Percentiles rank a stretch among this genome's conserved stretches.
phyloP scores from a whole-genome alignment of 192 early-diverging fungal genomes.

The Nowakowskiella sp. region DNA sequence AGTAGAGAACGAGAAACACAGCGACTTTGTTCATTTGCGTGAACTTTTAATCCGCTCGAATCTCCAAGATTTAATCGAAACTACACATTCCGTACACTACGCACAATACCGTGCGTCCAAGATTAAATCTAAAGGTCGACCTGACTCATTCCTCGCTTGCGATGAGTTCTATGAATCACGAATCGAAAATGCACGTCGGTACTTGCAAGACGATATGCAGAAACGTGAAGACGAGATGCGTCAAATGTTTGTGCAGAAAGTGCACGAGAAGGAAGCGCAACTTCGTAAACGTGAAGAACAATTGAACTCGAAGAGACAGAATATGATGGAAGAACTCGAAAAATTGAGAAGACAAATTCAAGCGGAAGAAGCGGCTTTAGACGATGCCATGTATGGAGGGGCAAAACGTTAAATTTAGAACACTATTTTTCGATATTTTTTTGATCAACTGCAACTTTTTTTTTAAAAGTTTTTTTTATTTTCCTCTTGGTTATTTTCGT shows the following conservation, averaged over 20 bases:
- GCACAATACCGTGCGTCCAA: conserved; percentile 92
- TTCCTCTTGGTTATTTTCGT: too few relatives aligned
- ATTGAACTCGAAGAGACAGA: conserved; percentile 32
- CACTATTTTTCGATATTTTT: too few relatives aligned
- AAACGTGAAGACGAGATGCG: conserved; percentile 66
- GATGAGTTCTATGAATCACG: conserved; percentile 71
- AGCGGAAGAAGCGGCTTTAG: conserved; percentile 18
- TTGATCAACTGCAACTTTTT: too few relatives aligned
- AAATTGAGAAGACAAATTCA: conserved; percentile 29
- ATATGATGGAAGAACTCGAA: conserved; percentile 49
- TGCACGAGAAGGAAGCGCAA: conserved; percentile 52
- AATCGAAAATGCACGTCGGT: conserved; percentile 56
- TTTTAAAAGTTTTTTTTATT: too few relatives aligned
- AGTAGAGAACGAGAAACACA: conserved; percentile 95
- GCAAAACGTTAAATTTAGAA: too few relatives aligned
- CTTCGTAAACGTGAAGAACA: conserved; percentile 47
- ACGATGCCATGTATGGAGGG: neutral
- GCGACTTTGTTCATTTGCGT: conserved; percentile 91
- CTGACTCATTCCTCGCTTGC: conserved; percentile 68
- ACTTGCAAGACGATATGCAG: conserved; percentile 61
- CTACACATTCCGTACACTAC: conserved; percentile 92
- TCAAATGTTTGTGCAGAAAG: conserved; percentile 48
- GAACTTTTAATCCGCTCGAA: conserved; percentile 88
- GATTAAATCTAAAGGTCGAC: conserved; percentile 67
- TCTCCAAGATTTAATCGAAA: conserved; percentile 94